Evolutionary conservation across 1,284 basidiomycete genomes (phyloP).

Genomic region (Ceratobasidium sp.): DNA sequence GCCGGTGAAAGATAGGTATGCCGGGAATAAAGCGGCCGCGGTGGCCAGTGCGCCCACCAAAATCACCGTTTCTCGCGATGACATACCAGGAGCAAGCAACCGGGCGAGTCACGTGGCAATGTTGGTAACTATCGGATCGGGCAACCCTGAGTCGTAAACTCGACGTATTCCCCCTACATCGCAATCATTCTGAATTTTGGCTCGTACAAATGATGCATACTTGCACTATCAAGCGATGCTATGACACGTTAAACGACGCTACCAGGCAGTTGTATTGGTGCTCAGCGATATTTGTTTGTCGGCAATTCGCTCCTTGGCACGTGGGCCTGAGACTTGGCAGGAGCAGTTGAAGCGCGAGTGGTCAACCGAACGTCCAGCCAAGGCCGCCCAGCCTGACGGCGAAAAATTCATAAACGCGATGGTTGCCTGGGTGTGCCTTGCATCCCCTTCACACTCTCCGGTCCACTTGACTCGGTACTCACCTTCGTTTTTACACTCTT

Average conservation of each 20-base stretch:
- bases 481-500: slow-evolving; percentile 30
- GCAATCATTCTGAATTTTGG: too few relatives aligned
- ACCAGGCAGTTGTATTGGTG: too few relatives aligned
- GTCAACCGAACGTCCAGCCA: background rate
- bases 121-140: too few relatives aligned
- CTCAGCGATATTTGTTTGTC: too few relatives aligned
- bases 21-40: slow-evolving; percentile 67
- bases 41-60: slow-evolving; percentile 61
- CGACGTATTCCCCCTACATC: too few relatives aligned
- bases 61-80: slow-evolving; percentile 14
- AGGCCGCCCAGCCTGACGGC: background rate
- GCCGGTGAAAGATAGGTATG: slow-evolving; percentile 46
- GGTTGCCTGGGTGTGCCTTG: background rate
- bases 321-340: too few relatives aligned
- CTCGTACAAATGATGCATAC: too few relatives aligned
- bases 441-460: background rate
- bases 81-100: background rate
- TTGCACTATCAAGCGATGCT: too few relatives aligned
- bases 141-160: too few relatives aligned
- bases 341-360: too few relatives aligned
- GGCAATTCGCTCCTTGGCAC: too few relatives aligned
- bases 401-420: background rate
- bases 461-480: slow-evolving; percentile 7
- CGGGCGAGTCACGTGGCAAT: background rate
- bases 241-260: too few relatives aligned